These are phyloP conservation scores for Acer negundo DNA, from an alignment of 345 rosid genomes.

Conservation along the genomic window DNA sequence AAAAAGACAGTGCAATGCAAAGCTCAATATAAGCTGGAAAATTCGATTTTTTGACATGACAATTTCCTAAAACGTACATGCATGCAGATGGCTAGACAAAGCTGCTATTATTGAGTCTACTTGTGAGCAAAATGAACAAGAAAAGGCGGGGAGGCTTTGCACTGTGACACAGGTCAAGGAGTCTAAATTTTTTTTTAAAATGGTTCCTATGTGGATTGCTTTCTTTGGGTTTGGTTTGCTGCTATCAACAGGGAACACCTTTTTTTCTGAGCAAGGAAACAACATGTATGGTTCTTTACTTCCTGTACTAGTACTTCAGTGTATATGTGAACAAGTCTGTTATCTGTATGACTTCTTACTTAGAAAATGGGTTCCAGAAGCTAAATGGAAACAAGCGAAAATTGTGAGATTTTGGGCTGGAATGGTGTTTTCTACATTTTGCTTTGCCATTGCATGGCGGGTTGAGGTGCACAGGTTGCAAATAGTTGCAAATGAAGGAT, in stretches of 20 bases:
- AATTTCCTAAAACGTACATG: no score
- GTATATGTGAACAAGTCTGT: not conserved
- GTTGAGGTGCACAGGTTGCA: not conserved
- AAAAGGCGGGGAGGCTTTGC: not conserved
- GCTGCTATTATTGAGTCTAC: no score
- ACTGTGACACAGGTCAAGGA: no score
- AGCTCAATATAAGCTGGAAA: no score
- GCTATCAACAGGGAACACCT: not conserved
- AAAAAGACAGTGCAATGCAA: no score
- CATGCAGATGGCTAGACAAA: no score
- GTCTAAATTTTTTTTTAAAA: no score
- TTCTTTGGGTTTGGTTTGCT: no score
- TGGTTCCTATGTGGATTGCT: no score
- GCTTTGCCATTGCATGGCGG: not conserved
- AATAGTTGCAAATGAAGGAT: slow-evolving; percentile 4
- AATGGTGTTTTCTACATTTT: not conserved
- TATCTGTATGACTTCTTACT: not conserved
- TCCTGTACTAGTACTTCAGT: not conserved
- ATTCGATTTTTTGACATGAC: no score
- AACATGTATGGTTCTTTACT: not conserved
- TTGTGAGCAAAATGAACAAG: no score
- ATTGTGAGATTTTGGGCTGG: not conserved
- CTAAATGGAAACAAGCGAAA: not conserved
- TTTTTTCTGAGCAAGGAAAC: not conserved
- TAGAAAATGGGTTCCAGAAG: not conserved